These are phyloP conservation scores for Hypoxylon intermedium DNA, from an alignment of 495 filamentous ascomycete genomes.

Conservation along the genomic window DNA sequence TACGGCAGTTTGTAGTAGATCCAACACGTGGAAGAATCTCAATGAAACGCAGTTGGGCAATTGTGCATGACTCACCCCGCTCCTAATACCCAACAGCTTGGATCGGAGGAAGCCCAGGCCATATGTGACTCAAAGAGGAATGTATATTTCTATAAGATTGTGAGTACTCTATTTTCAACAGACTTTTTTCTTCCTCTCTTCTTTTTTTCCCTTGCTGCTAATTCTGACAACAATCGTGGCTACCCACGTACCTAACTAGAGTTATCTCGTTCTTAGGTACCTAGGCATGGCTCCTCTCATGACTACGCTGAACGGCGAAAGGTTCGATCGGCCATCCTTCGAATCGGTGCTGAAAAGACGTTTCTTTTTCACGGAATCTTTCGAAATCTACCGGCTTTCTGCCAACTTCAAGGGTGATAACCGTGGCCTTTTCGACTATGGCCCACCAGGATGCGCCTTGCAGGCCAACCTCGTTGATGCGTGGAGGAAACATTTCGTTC, in stretches of 20 bases:
- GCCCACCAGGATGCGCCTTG: slow-evolving; percentile 79
- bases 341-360: slow-evolving; percentile 86
- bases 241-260: not conserved
- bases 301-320: slow-evolving; percentile 86
- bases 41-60: not conserved
- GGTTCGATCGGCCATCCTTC: slow-evolving; percentile 78
- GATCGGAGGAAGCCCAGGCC: not conserved
- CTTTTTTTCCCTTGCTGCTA: too few relatives aligned
- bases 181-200: too few relatives aligned
- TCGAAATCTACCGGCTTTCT: slow-evolving; percentile 91
- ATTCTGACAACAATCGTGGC: too few relatives aligned
- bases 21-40: too few relatives aligned
- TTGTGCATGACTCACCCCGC: not conserved
- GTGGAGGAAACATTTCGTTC: slow-evolving; percentile 92
- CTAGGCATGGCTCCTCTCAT: slow-evolving; percentile 51
- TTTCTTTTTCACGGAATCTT: slow-evolving; percentile 92
- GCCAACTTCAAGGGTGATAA: slow-evolving; percentile 71
- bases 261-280: not conserved
- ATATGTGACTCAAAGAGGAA: not conserved
- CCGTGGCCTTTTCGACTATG: slow-evolving; percentile 83
- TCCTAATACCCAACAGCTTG: too few relatives aligned
- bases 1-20: too few relatives aligned
- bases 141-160: not conserved
- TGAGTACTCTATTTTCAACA: too few relatives aligned
- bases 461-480: slow-evolving; percentile 85